Conservation (phyloP, 345 rosid genomes). For the Populus pruinosa region DNA sequence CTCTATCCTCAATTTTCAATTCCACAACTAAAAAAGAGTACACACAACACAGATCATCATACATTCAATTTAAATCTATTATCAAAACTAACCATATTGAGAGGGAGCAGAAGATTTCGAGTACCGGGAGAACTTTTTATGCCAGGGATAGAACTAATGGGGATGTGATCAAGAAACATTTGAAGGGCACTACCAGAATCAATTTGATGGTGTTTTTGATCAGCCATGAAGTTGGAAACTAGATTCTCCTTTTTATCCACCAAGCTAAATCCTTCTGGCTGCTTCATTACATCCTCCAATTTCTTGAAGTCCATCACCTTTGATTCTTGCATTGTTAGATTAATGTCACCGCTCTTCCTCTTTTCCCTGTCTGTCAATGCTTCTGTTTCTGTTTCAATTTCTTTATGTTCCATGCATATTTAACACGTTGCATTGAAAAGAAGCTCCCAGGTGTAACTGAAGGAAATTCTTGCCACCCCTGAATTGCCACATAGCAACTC, state of each 20-base stretch:
- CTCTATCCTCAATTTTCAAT: slow-evolving; percentile 28
- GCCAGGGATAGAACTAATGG: slow-evolving; percentile 39
- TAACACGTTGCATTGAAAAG: background rate
- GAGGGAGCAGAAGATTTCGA: background rate
- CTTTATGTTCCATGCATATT: background rate
- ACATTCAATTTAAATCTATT: background rate
- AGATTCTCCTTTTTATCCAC: background rate
- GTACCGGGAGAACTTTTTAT: slow-evolving; percentile 37
- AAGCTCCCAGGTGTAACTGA: background rate
- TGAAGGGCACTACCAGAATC: slow-evolving; percentile 36
- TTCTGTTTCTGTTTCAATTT: background rate
- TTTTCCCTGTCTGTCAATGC: background rate
- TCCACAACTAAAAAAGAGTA: slow-evolving; percentile 21
- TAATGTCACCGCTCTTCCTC: background rate
- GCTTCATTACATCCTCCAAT: slow-evolving; percentile 16
- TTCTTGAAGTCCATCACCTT: slow-evolving; percentile 16
- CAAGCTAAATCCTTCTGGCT: background rate
- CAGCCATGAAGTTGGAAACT: background rate
- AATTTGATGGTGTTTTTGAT: slow-evolving; percentile 6
- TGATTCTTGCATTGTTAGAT: slow-evolving; percentile 14
- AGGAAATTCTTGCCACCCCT: background rate
- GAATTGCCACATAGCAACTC: background rate
- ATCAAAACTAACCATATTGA: background rate
- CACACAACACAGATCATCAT: background rate
- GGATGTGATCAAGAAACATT: slow-evolving; percentile 39